Percentiles rank a stretch among this genome's conserved stretches.
Evolutionary conservation across 306 rosid species (phyloP).

Genomic region (Rubus idaeus): DNA sequence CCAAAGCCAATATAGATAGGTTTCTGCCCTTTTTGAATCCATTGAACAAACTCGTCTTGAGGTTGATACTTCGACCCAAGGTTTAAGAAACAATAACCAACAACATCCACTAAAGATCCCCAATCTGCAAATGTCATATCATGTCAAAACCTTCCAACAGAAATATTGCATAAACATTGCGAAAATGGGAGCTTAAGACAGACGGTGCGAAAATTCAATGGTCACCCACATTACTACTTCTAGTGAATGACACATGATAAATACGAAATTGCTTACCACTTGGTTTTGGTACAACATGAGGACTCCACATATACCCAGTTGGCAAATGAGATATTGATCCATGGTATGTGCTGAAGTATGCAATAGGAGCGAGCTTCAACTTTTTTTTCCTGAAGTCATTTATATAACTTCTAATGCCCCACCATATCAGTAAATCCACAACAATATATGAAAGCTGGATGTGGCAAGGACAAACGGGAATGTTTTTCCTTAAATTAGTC

Average conservation of each 20-base stretch:
- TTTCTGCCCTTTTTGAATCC: conserved; percentile 76
- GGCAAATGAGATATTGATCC: conserved; percentile 98
- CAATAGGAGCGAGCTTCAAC: conserved; percentile 91
- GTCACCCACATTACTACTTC: neutral
- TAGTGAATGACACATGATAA: neutral
- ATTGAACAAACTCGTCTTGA: conserved; percentile 61
- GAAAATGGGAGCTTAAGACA: neutral
- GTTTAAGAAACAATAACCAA: conserved; percentile 87
- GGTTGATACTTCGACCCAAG: conserved; percentile 79
- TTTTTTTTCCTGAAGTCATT: conserved; percentile 83
- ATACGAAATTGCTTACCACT: conserved; percentile 48
- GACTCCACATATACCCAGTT: conserved; percentile 96
- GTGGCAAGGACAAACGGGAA: conserved; percentile 37
- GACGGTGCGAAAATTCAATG: neutral
- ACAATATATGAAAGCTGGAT: conserved; percentile 82
- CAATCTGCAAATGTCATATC: conserved; percentile 64
- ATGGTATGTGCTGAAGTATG: conserved; percentile 88
- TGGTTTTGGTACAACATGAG: conserved; percentile 93
- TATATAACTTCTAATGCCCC: conserved; percentile 85
- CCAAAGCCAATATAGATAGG: conserved; percentile 96
- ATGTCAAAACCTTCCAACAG: conserved; percentile 31
- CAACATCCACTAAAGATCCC: conserved; percentile 91
- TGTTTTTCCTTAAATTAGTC: conserved; percentile 19
- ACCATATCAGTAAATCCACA: conserved; percentile 93
- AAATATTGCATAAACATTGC: conserved; percentile 19